Evolutionary conservation across 768 basidiomycete species (phyloP).

Genomic region (Suillus lakei): DNA sequence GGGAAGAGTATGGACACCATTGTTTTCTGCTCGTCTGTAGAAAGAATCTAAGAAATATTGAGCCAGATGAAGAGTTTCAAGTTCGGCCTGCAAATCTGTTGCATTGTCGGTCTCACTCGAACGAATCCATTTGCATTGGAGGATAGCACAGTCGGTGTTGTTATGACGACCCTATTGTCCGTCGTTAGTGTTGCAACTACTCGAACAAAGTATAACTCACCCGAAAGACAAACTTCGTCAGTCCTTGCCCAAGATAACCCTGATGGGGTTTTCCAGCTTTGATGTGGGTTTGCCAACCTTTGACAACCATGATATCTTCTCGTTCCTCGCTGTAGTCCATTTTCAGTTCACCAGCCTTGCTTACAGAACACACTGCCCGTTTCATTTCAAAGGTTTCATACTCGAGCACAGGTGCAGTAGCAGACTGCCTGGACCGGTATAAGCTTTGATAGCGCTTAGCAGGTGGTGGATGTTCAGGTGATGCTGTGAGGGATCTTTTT

Average conservation of each 20-base stretch:
- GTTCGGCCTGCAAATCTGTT: background rate
- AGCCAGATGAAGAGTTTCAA: background rate
- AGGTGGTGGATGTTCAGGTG: background rate
- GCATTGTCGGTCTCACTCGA: background rate
- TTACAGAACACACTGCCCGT: background rate
- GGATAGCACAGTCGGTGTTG: slow-evolving; percentile 3
- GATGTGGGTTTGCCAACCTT: slow-evolving; percentile 13
- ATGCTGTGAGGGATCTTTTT: background rate
- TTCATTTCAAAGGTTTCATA: background rate
- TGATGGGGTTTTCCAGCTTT: slow-evolving; percentile 2
- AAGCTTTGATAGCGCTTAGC: slow-evolving; percentile 6
- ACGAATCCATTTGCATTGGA: slow-evolving; percentile 3
- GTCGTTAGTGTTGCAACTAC: background rate
- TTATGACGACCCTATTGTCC: background rate
- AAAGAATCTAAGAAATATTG: background rate
- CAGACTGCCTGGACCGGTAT: background rate
- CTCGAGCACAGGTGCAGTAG: background rate
- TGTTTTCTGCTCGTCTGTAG: background rate
- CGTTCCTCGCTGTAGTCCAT: background rate
- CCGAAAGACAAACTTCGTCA: slow-evolving; percentile 18
- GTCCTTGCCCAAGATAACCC: slow-evolving; percentile 19
- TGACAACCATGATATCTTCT: slow-evolving; percentile 14
- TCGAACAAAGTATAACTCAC: slow-evolving; percentile 9
- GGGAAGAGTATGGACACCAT: background rate
- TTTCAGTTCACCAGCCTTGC: background rate